Base-by-base conservation (phyloP, 116 monocot genomes). In the Iris pallida region DNA sequence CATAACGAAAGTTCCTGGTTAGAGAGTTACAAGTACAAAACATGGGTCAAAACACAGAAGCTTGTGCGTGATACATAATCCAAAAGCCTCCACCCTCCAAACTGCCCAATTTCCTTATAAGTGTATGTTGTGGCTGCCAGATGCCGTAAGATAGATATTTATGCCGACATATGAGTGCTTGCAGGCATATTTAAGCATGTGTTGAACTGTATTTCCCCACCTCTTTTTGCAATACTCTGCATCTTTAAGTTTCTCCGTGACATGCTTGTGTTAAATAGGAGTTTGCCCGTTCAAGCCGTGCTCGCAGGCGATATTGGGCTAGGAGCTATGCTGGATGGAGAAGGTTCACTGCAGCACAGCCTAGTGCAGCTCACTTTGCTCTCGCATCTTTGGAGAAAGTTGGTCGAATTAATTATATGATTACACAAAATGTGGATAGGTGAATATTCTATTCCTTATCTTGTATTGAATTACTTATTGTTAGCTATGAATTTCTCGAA, bases 291-390 rank as follows among this genome's bases (percentile, higher is more conserved):
- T 92, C 87, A 68, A 70, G 30, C 53, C 87, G 79, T 47, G 71
- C 85, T 16, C 86, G 92, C 0, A 89, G 78, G 74, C 70, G 97
- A 57, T 97, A 97, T 62, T 97, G 97, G 97, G 90, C 97, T 57
- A 85, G 97, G 73, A 97, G 97, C 83, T 97, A 87, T 90, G 97
- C 92, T 77, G 97, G 97, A 65, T 97, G 97, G 97, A 90, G 83
- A 78, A 92, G 89, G 71, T 97, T 97, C 63, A 82, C 73, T 62
- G 71, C 80, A 69, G 92, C 88, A 57, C 77, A 97, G 47, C 97
- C 97, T 30, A 90, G 80, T 85, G 69, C 92, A 60, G 83, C 82
- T 63, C 92, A 97, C 66, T 59, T 30, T 63, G 74, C 85, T 42
- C 75, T 97, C 45, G 77, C 88, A 65, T 80, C 90, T 18, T 78